phyloP scores from a whole-genome alignment of 2,329 filamentous ascomycete species.

The Pezicula radicicola region DNA sequence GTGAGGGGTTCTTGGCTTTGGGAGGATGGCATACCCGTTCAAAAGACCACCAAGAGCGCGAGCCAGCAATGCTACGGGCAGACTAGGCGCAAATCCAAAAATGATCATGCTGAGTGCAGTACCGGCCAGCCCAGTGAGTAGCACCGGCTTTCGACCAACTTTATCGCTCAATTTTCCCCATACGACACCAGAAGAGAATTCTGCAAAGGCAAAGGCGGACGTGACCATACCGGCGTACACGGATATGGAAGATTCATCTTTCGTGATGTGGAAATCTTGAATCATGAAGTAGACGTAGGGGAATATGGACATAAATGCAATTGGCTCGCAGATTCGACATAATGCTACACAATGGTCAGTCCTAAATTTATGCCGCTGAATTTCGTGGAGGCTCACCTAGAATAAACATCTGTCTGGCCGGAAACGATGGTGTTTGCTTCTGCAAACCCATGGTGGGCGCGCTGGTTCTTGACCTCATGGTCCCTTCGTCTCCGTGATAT shows the following conservation, averaged over 20 bases:
- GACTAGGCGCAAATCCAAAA: constrained; percentile 84
- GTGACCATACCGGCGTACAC: constrained; percentile 96
- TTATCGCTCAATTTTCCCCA: constrained; percentile 93
- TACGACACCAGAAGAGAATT: constrained; percentile 87
- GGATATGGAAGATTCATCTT: constrained; percentile 76
- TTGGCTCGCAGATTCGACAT: constrained; percentile 95
- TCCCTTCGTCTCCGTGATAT: not conserved
- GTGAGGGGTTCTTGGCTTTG: not conserved
- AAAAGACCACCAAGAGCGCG: constrained; percentile 85
- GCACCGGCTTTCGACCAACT: constrained; percentile 87
- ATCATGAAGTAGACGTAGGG: constrained; percentile 99
- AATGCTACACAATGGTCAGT: constrained; percentile 54
- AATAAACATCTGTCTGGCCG: constrained; percentile 47
- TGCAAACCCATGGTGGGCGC: constrained; percentile 22
- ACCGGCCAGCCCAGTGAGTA: constrained; percentile 84
- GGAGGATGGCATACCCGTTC: constrained; percentile 67
- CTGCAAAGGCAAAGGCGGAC: constrained; percentile 91
- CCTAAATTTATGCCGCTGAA: no score
- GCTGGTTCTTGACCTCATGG: not conserved
- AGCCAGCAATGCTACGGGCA: constrained; percentile 80
- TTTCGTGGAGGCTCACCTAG: constrained; percentile 37
- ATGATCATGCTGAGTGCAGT: constrained; percentile 90
- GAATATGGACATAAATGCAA: constrained; percentile 99
- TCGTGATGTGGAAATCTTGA: constrained; percentile 80
- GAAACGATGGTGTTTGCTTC: constrained; percentile 34